phyloP scores from a whole-genome alignment of 257 asterid species.

The Przewalskia tangutica region DNA sequence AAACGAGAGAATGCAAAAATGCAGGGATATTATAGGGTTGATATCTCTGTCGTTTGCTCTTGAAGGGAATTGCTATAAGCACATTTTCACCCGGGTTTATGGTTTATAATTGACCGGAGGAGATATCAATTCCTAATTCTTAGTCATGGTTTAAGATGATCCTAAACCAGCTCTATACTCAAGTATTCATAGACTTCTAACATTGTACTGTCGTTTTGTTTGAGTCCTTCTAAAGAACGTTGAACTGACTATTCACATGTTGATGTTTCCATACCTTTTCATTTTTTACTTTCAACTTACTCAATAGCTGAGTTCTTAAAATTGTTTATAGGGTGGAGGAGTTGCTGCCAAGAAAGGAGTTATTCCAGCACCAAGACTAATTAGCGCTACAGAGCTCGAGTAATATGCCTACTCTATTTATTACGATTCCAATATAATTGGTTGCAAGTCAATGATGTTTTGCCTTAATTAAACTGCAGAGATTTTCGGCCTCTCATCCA shows the following conservation, averaged over 20 bases:
- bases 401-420: slow-evolving; percentile 29
- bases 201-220: neutral
- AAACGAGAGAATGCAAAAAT: neutral
- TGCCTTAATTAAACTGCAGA: slow-evolving; percentile 26
- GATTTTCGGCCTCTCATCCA: slow-evolving; percentile 93
- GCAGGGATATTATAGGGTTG: neutral
- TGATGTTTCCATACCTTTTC: neutral
- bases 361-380: slow-evolving; percentile 80
- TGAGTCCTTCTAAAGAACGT: neutral
- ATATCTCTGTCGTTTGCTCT: neutral
- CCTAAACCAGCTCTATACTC: neutral
- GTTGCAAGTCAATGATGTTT: slow-evolving; percentile 11
- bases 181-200: neutral
- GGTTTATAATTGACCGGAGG: neutral
- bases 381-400: slow-evolving; percentile 89
- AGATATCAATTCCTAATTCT: neutral
- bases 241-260: neutral
- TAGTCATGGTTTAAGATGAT: neutral
- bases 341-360: slow-evolving; percentile 47
- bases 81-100: neutral
- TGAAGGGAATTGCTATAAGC: neutral
- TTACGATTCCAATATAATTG: neutral
- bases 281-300: neutral
- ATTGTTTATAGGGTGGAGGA: slow-evolving; percentile 74
- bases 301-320: slow-evolving; percentile 1